These are phyloP conservation scores for Viridothelium virens DNA, from an alignment of 495 filamentous ascomycete species.

Conservation along the genomic window DNA sequence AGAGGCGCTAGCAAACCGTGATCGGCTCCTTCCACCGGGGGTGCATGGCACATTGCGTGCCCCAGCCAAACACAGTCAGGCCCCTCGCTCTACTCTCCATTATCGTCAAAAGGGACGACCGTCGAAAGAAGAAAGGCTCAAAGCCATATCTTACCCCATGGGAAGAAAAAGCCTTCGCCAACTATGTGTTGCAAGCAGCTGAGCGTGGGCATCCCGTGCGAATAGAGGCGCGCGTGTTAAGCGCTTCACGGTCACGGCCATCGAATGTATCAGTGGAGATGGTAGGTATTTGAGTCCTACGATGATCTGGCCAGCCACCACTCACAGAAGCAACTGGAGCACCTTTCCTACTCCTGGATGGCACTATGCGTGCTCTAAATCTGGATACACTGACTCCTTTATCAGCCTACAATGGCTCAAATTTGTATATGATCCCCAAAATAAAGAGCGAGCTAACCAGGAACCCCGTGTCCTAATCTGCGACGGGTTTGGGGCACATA, in stretches of 20 bases:
- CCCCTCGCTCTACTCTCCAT: slow-evolving; percentile 12
- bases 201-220: slow-evolving; percentile 17
- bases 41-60: slow-evolving; percentile 14
- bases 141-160: slow-evolving; percentile 18
- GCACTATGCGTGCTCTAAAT: slow-evolving; percentile 19
- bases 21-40: not conserved
- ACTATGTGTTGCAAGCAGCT: slow-evolving; percentile 13
- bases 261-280: slow-evolving; percentile 20
- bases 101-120: not conserved
- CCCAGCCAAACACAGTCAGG: slow-evolving; percentile 11
- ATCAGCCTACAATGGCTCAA: slow-evolving; percentile 19
- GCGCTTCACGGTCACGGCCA: slow-evolving; percentile 16
- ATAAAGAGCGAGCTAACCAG: slow-evolving; percentile 15
- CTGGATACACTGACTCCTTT: slow-evolving; percentile 19
- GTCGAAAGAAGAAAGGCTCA: too few species aligned
- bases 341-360: slow-evolving; percentile 16
- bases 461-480: slow-evolving; percentile 19
- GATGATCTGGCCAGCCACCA: slow-evolving; percentile 19
- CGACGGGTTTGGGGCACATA: slow-evolving; percentile 21
- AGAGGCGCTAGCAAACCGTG: slow-evolving; percentile 11
- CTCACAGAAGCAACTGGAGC: slow-evolving; percentile 18
- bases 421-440: slow-evolving; percentile 19
- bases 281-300: slow-evolving; percentile 17
- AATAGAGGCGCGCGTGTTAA: slow-evolving; percentile 20
- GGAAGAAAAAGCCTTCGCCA: slow-evolving; percentile 17